Evolutionary conservation across 208 protist species (phyloP), one percentile per base, ranked within the genome.

Genomic region (Wallacemonas sp.): DNA sequence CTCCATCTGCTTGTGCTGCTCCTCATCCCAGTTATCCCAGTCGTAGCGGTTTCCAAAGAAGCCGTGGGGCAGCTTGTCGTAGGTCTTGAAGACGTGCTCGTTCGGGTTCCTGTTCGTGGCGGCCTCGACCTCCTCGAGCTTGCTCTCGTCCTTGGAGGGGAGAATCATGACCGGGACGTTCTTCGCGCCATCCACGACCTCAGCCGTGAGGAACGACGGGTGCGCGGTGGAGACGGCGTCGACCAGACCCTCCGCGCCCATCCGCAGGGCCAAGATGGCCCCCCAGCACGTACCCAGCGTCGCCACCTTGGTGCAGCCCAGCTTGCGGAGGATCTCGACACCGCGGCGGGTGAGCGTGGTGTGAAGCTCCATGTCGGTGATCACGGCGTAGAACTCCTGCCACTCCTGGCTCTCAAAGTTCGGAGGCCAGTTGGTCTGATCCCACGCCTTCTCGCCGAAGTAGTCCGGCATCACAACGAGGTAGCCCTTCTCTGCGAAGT

Each of bases 201-300:
- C 44, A 0, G 48, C 16, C 5, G 27, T 72, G 32, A 86, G 61
- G 56, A 70, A 72, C 1, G 74, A 70, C 2, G 85, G 77, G 46
- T 92, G 85, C 0, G 80, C 66, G 14, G 70, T 48, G 19, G 65
- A 68, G 1, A 68, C 70, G 16, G 72, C 74, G 29, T 87, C 79
- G 23, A 78, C 55, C 38, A 68, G 34, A 16, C 66, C 38, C 3
- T 74, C 64, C 17, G 19, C 68, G 2, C 66, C 61, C 11, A 81
- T 47, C 12, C 64, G 34, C 29, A 88, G 67, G 0, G 72, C 21
- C 30, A 84, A 38, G 24, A 24, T 11, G 5, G 71, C 60, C 1
- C 85, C 85, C 80, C 85, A 92, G 80, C 85, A 92, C 61, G 86
- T 71, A 26, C 81, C 85, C 1, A 87, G 46, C 1, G 65, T 58